Evolutionary conservation across 305 asterid genomes (phyloP), one percentile per base, ranked within the genome.

Genomic region (Rubia balearica): DNA sequence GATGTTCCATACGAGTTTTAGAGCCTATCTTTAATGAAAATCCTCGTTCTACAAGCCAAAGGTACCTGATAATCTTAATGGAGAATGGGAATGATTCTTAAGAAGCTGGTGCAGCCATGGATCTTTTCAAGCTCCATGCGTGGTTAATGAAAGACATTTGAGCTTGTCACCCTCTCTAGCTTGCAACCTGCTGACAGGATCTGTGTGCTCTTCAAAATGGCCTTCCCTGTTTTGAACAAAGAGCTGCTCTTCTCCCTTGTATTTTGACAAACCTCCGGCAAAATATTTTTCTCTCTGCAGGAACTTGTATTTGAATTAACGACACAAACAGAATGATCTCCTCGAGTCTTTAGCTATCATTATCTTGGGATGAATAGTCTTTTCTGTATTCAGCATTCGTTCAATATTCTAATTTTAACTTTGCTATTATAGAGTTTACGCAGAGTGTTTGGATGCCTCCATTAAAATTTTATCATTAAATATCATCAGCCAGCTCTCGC

Each of bases 91-190:
- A 49, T 40, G 4, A 30, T 36, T 8, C 51, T 1, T 53, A 1
- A 59, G 59, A 61, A 27, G 64, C 1, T 38, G 73, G 6, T 68
- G 72, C 27, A 8, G 0, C 6, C 2, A 49, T 68, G 73, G 72
- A n/a, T 59, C 40, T 36, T 24, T 45, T 62, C 24, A 36, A 49
- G 11, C 33, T 11, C 33, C 16, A 67, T 45, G 1, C 9, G 41
- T 30, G 27, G 36, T 68, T 51, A 49, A 16, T 0, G 6, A 38
- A 17, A 24, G 42, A n/a, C 19, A 24, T 14, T 3, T 55, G 73
- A 12, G 73, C 67, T 8, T 57, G 33, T 21, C 1, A 2, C 12
- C 62, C 8, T 57, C 62, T 30, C 33, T 61, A 61, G 45, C 66
- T 33, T 61, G 22, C 45, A 30, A 61, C 7, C 45, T 1, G 43